Percentiles rank a stretch among this genome's conserved stretches.
These are phyloP conservation scores for Setomelanomma holmii DNA, from an alignment of 2,329 filamentous ascomycete genomes.

Conservation along the genomic window DNA sequence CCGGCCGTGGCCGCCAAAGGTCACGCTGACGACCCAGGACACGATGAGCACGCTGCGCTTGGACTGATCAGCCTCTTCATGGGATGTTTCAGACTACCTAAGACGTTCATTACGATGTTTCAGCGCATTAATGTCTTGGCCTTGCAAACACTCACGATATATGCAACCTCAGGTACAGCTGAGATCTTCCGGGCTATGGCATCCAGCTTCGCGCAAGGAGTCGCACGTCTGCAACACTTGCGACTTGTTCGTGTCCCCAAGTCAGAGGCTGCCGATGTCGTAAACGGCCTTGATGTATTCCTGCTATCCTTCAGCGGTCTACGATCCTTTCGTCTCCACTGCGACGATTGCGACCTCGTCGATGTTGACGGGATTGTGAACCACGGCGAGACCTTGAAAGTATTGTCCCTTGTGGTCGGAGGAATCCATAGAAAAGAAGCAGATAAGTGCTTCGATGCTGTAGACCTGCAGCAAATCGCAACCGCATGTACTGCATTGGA, in stretches of 20 bases:
- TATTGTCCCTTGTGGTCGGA: slow-evolving; percentile 1
- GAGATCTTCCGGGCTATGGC: background rate
- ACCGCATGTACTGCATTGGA: background rate
- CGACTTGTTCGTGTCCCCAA: background rate
- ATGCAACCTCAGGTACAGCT: background rate
- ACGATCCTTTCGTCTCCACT: background rate
- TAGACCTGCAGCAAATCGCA: background rate
- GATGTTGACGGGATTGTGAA: background rate
- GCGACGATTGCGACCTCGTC: background rate
- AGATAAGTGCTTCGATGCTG: background rate
- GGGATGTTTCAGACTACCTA: background rate
- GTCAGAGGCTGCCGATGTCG: background rate
- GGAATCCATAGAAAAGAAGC: background rate
- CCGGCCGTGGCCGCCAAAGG: too few relatives aligned
- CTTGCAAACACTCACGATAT: background rate
- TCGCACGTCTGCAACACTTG: background rate
- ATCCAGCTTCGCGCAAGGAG: background rate
- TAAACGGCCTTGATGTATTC: background rate
- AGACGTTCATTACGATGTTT: background rate
- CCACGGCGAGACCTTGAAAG: slow-evolving; percentile 3
- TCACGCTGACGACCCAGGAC: background rate
- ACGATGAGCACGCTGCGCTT: background rate
- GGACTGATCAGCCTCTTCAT: background rate
- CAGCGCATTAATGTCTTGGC: background rate
- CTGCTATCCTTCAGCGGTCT: background rate